Evolutionary conservation across 305 asterid genomes (phyloP).

Genomic region (Nicotiana rustica): DNA sequence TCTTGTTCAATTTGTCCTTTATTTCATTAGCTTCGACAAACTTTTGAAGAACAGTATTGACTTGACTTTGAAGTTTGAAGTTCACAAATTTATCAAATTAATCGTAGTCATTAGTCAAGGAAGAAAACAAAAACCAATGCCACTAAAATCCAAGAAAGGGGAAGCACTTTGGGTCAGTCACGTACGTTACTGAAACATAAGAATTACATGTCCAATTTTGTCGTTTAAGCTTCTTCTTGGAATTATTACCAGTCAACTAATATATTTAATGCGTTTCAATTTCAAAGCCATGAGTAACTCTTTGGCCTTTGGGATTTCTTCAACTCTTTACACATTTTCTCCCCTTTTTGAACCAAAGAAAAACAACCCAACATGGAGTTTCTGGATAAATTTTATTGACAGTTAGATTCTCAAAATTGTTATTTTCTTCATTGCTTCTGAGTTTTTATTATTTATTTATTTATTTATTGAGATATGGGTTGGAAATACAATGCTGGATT

Average conservation of each 20-base stretch:
- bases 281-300: neutral
- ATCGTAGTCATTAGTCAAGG: too few relatives aligned
- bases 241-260: neutral
- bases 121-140: too few relatives aligned
- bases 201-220: neutral
- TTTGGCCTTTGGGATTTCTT: neutral
- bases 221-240: neutral
- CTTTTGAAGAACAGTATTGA: too few relatives aligned
- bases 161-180: neutral
- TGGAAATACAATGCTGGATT: conserved; percentile 76
- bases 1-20: too few relatives aligned
- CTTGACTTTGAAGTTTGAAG: too few relatives aligned
- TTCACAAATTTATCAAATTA: too few relatives aligned
- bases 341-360: neutral
- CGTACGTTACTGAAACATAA: neutral
- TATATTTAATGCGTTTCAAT: neutral
- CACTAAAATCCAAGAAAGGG: neutral
- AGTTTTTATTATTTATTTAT: conserved; percentile 16
- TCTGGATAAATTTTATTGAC: neutral
- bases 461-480: conserved; percentile 52
- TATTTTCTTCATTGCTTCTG: conserved; percentile 31
- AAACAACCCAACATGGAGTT: neutral
- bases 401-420: neutral
- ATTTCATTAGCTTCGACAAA: too few relatives aligned
- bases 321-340: neutral